Evolutionary conservation across 2,329 filamentous ascomycete species (phyloP), one percentile per base, ranked within the genome.

Genomic region (Fusarium domesticum): DNA sequence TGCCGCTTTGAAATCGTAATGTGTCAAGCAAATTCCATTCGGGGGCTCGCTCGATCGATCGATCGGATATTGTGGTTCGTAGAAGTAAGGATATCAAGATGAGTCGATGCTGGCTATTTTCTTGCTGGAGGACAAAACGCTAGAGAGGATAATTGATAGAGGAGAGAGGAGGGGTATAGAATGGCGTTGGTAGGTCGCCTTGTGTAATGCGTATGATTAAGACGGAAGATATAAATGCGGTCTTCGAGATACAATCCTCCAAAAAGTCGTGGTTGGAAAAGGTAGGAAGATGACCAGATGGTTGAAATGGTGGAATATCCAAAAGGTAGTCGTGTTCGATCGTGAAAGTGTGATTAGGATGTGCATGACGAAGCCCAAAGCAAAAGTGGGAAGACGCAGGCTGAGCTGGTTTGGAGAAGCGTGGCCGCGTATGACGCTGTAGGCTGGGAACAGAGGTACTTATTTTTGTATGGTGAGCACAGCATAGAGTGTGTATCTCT

Each of bases 371-470:
- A 46, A 58, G 42, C 36, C 49, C 32, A 19, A 34, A 53, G 54
- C 54, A 59, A 58, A 59, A 59, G 57, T 57, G 54, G 57, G 54
- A 51, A 59, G 42, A 20, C 47, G 36, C 28, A 43, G 51, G 45
- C 34, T 54, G 23, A 12, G 23, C 23, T 28, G 10, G 20, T 6
- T 23, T 23, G 23, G 23, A 28, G 53, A 55, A 48, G 42, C 53
- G 49, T 55, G 52, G 52, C 52, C 23, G 52, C 55, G 54, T 55
- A 59, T 59, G 57, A 59, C 54, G 57, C 52, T 50, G 37, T 31
- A 49, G 44, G 37, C 14, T 28, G 23, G 14, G 23, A 12, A 28
- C 8, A 28, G 4, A 28, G 10, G 23, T 28, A 28, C 23, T 28
- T 28, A 12, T 11, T 8, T 28, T 28, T 28, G 14, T 28, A 28